Base-by-base conservation (phyloP, 2,329 filamentous ascomycete genomes). In the Ophiostoma triangulosporum region DNA sequence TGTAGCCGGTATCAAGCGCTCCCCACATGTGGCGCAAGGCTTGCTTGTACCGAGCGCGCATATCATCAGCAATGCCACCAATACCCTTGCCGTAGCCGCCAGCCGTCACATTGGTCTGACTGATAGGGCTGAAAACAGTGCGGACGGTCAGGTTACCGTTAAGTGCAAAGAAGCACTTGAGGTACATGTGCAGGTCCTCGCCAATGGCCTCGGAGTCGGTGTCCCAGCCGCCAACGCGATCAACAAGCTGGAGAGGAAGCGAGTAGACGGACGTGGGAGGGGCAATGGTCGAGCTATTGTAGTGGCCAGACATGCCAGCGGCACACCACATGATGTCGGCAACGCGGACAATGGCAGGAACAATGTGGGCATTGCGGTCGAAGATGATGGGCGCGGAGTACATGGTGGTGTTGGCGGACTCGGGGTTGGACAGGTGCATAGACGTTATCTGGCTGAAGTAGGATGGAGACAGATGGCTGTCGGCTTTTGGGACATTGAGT, bases 11-110 rank as follows among this genome's bases (percentile, higher is more conserved):
- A 62, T 87, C 83, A 20, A 86, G 69, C 55, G 81, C 77, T 60
- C 83, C 83, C 83, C 83, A 87, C 83, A 87, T 87, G 67, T 87
- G 83, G 57, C 84, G 76, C 52, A 86, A 67, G 46, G 82, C 83
- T 67, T 88, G 84, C 65, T 79, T 81, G 64, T 86, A 87, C 22
- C 84, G 79, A 22, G 83, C 83, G 35, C 69, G 65, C 60, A 83
- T 72, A 57, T 84, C 83, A 40, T 73, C 70, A 48, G 75, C 64
- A 56, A 77, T 69, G 46, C 81, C 80, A 17, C 66, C 63, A 49
- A 79, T 54, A 15, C 79, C 78, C 57, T 71, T 69, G 29, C 75
- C 74, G 38, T 66, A 69, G 9, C 74, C 73, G 33, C 77, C 76
- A 43, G 78, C 81, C 49, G 78, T 79, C 50, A 86, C 80, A 61